Conservation (phyloP, 2,329 filamentous ascomycete species). For the Fusarium guadeloupense region DNA sequence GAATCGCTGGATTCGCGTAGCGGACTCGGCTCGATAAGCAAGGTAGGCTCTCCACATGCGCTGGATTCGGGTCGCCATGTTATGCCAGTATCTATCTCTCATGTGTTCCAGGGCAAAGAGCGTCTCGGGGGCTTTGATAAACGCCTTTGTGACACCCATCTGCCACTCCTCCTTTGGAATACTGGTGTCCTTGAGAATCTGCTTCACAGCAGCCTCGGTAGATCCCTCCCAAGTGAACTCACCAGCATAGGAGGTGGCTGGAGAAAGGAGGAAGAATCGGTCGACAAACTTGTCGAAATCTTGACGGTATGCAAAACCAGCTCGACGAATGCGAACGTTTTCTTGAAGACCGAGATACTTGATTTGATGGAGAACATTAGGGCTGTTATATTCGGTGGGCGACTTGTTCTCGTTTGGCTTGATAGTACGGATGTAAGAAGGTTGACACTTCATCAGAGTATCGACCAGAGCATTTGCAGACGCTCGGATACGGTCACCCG, state of each 20-base stretch:
- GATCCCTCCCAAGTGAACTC: conserved; percentile 97
- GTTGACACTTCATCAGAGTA: conserved; percentile 95
- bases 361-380: conserved; percentile 96
- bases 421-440: conserved; percentile 98
- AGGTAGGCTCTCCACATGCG: conserved; percentile 97
- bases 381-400: conserved; percentile 87
- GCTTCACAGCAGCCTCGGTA: conserved; percentile 84
- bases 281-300: conserved; percentile 99
- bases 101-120: conserved; percentile 97
- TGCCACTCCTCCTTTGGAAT: conserved; percentile 97
- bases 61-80: conserved; percentile 98
- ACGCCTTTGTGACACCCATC: conserved; percentile 95
- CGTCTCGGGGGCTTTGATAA: conserved; percentile 98
- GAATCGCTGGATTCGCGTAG: conserved; percentile 92
- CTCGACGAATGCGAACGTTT: conserved; percentile 95
- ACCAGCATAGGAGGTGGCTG: conserved; percentile 93
- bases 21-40: conserved; percentile 89
- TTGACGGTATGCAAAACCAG: conserved; percentile 96
- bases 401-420: conserved; percentile 99
- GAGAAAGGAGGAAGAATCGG: conserved; percentile 93
- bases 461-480: conserved; percentile 95
- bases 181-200: conserved; percentile 95
- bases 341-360: conserved; percentile 99
- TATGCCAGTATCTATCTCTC: conserved; percentile 98
- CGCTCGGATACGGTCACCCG: conserved; percentile 93